Percentiles rank a stretch among this genome's conserved stretches.
phyloP scores from a whole-genome alignment of 129 eudicot species.

The Erigeron canadensis region DNA sequence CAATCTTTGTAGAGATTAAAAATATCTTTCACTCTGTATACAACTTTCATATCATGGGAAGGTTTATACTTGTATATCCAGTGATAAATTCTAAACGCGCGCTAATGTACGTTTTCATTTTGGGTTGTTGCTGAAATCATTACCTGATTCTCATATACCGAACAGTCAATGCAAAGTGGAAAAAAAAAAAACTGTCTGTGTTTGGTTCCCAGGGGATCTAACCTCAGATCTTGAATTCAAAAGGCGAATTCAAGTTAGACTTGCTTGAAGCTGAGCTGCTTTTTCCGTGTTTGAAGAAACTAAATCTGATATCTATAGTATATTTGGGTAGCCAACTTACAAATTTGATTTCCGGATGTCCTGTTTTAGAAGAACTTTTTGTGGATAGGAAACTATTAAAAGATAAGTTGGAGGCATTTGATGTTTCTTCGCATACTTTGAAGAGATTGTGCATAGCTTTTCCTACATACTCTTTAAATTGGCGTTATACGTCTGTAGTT shows the following conservation, averaged over 20 bases:
- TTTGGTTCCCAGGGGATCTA: too few relatives aligned
- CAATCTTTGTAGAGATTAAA: conserved; percentile 23
- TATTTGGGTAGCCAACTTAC: background rate
- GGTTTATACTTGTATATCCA: conserved; percentile 19
- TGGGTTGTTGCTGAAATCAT: background rate
- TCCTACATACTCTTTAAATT: background rate
- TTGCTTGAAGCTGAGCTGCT: background rate
- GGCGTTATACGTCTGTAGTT: conserved; percentile 2
- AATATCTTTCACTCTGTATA: background rate
- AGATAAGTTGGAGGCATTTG: background rate
- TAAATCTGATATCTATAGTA: conserved; percentile 3
- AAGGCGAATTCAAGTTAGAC: background rate
- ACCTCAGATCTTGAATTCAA: conserved; percentile 17
- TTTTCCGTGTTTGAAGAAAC: conserved; percentile 27
- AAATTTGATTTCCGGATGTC: conserved; percentile 34
- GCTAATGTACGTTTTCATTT: background rate
- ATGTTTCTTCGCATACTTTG: conserved; percentile 15
- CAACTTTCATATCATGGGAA: background rate
- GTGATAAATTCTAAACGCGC: too few relatives aligned
- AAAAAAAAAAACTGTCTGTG: too few relatives aligned
- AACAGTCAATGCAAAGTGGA: too few relatives aligned
- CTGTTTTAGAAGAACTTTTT: conserved; percentile 24
- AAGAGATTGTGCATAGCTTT: conserved; percentile 17
- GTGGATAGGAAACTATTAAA: conserved; percentile 18
- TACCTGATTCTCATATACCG: conserved; percentile 9